A percentile compares a stretch with the other conserved stretches of the same genome.
phyloP scores from a whole-genome alignment of 805 yeast genomes.

The Nematodospora valgi region DNA sequence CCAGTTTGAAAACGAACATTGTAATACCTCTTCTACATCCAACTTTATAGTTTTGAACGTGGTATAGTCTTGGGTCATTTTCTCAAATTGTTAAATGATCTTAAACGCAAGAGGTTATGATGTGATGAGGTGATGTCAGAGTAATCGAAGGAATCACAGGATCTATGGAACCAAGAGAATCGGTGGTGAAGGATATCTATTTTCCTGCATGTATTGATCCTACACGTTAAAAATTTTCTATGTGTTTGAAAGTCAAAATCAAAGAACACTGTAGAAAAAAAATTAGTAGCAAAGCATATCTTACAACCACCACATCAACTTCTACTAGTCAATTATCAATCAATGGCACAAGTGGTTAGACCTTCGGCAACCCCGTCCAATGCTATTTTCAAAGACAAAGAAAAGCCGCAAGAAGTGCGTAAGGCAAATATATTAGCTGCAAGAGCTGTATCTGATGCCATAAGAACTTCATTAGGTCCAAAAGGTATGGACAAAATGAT shows the following conservation, averaged over 20 bases:
- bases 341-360: slow-evolving; percentile 10
- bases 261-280: no score
- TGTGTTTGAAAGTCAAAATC: no score
- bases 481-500: slow-evolving; percentile 99
- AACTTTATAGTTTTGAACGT: slow-evolving; percentile 27
- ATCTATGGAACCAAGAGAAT: no score
- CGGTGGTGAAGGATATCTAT: no score
- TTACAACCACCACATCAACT: not conserved
- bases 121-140: no score
- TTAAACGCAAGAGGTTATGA: no score
- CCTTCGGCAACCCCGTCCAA: slow-evolving; percentile 50
- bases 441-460: slow-evolving; percentile 91
- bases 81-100: no score
- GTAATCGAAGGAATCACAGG: no score
- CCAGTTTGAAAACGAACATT: slow-evolving; percentile 37
- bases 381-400: slow-evolving; percentile 88
- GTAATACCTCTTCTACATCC: slow-evolving; percentile 24
- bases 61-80: slow-evolving; percentile 19
- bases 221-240: no score
- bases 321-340: not conserved
- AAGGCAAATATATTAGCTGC: slow-evolving; percentile 88
- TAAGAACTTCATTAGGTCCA: slow-evolving; percentile 94
- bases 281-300: not conserved
- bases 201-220: no score
- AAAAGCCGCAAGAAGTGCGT: slow-evolving; percentile 93